These are phyloP conservation scores for Crithidia sp. DNA, from an alignment of 208 protist genomes.

Conservation along the genomic window DNA sequence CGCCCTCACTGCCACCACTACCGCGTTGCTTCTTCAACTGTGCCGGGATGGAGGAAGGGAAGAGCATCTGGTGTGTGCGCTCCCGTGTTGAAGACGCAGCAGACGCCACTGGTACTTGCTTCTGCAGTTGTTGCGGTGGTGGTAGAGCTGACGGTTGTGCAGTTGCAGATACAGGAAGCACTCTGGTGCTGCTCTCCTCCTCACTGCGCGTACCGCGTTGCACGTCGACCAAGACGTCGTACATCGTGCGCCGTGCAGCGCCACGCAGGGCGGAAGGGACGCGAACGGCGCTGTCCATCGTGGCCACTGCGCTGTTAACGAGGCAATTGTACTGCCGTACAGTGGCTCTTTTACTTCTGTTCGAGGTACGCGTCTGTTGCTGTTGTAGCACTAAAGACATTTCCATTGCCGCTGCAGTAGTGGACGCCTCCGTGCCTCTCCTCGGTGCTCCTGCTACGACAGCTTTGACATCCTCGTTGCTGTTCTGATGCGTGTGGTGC, in stretches of 20 bases:
- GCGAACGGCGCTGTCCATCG: slow-evolving; percentile 65
- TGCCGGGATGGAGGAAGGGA: neutral
- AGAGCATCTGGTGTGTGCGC: slow-evolving; percentile 20
- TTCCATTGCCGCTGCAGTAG: no score
- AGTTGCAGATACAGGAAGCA: neutral
- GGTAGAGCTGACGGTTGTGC: neutral
- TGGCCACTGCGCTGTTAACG: slow-evolving; percentile 37
- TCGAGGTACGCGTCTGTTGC: neutral
- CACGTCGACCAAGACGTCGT: slow-evolving; percentile 52
- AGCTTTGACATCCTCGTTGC: no score
- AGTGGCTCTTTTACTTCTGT: neutral
- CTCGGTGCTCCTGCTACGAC: no score
- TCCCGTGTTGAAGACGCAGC: slow-evolving; percentile 10
- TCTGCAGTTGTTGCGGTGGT: neutral
- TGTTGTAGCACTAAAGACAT: no score
- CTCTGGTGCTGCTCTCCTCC: neutral
- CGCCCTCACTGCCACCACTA: neutral
- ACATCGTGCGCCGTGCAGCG: slow-evolving; percentile 78
- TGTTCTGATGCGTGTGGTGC: neutral
- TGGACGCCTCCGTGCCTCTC: no score
- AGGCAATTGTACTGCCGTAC: neutral
- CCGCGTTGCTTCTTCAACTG: no score
- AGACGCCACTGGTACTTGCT: neutral
- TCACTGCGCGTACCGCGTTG: neutral
- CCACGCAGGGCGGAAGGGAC: slow-evolving; percentile 58